Conservation (phyloP, 2,329 filamentous ascomycete species). For the Aspergillus sp. region DNA sequence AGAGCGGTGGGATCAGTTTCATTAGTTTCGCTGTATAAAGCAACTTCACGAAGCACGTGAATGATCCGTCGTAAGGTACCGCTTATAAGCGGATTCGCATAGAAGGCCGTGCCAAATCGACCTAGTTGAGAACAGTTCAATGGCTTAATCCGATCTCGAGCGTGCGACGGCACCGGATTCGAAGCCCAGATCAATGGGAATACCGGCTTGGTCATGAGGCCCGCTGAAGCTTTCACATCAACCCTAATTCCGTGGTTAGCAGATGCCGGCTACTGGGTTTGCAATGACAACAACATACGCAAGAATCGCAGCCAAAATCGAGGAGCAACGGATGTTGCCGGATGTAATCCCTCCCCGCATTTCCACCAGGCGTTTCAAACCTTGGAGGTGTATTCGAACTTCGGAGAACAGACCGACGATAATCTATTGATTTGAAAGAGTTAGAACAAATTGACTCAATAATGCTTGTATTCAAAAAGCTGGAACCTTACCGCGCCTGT, state of each 20-base stretch:
- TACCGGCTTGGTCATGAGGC: slow-evolving; percentile 25
- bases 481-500: slow-evolving; percentile 24
- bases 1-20: slow-evolving; percentile 14
- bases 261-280: neutral
- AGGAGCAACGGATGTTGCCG: slow-evolving; percentile 17
- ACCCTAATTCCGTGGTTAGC: slow-evolving; percentile 15
- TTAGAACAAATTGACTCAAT: neutral
- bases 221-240: slow-evolving; percentile 29
- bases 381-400: slow-evolving; percentile 31
- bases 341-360: slow-evolving; percentile 26
- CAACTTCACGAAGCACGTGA: slow-evolving; percentile 21
- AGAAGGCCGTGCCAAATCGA: slow-evolving; percentile 21
- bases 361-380: slow-evolving; percentile 31
- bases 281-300: slow-evolving; percentile 14
- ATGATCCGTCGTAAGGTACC: slow-evolving; percentile 18
- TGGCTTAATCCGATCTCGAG: slow-evolving; percentile 23
- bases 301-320: slow-evolving; percentile 20
- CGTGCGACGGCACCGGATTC: slow-evolving; percentile 19
- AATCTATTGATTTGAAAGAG: slow-evolving; percentile 15
- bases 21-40: slow-evolving; percentile 25
- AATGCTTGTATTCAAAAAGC: neutral
- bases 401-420: slow-evolving; percentile 33
- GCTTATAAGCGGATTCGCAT: slow-evolving; percentile 22
- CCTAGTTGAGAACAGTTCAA: slow-evolving; percentile 16
- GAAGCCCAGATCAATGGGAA: slow-evolving; percentile 28